Evolutionary conservation across 768 basidiomycete species (phyloP), one percentile per base, ranked within the genome.

Genomic region (Boletus reticulatus): DNA sequence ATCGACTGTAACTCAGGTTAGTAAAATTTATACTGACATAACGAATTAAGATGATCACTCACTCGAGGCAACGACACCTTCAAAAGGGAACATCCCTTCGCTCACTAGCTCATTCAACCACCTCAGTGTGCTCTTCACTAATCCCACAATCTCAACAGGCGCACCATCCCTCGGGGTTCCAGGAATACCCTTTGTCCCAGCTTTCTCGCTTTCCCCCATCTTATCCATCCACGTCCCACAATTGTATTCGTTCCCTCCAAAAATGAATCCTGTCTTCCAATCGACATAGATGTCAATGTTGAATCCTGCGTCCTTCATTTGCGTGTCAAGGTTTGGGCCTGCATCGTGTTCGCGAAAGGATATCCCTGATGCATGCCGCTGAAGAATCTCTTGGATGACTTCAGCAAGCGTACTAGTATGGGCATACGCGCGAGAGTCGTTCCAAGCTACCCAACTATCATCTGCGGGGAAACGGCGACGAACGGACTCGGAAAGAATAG

Each of bases 211-310:
- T 67, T 96, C 94, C 43, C 97, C 97, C 93, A 95, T 95, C 80
- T 96, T 96, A 76, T 96, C 94, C 94, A 94, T 94, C 94, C 94
- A 96, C 1, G 94, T 95, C 12, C 94, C 94, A 67, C 94, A 95
- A 63, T 96, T 96, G 64, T 80, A 73, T 52, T 75, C 74, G 70
- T 85, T 98, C 9, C 97, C 97, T 27, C 97, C 97, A 56, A 84
- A 78, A 61, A 96, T 84, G 57, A 98, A 71, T 2, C 97, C 97
- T 1, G 92, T 98, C 61, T 81, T 78, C 97, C 97, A 99, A 70
- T 99, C 94, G n/a, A 98, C 94, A 24, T 84, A 73, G 60, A 98
- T 89, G 65, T 92, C 83, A 65, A 98, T 93, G 70, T 96, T 82
- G 75, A 99, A 99, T 2, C 97, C 97, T 56, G 84, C 81, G 57